These are phyloP conservation scores for Coemansia sp. DNA, from an alignment of 192 early-diverging fungal genomes.

Conservation along the genomic window DNA sequence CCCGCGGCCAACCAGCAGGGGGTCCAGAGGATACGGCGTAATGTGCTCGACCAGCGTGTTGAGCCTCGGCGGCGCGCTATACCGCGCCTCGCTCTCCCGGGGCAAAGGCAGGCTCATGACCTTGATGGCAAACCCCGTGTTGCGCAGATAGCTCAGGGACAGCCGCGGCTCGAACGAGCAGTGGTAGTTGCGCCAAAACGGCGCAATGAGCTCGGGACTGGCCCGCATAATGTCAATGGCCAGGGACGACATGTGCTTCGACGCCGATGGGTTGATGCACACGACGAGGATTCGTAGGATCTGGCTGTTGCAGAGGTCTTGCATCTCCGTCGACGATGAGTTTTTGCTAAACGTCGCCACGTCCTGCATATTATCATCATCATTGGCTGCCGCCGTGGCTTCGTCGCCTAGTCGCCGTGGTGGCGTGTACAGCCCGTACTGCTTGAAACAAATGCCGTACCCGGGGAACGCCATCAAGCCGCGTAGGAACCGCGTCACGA, in stretches of 20 bases:
- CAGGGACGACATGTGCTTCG: slow-evolving; percentile 32
- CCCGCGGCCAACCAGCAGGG: slow-evolving; percentile 26
- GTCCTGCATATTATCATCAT: slow-evolving; percentile 12
- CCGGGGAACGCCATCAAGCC: slow-evolving; percentile 51
- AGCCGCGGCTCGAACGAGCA: slow-evolving; percentile 46
- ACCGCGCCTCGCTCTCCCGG: slow-evolving; percentile 4
- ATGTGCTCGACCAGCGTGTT: slow-evolving; percentile 48
- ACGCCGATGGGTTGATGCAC: slow-evolving; percentile 27
- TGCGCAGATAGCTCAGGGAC: slow-evolving; percentile 39
- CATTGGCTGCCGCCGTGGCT: neutral
- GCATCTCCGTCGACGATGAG: slow-evolving; percentile 12
- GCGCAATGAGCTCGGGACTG: slow-evolving; percentile 51
- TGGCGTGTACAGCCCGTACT: slow-evolving; percentile 46
- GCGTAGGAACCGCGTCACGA: slow-evolving; percentile 40
- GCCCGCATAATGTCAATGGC: slow-evolving; percentile 34
- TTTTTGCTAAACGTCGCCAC: slow-evolving; percentile 20
- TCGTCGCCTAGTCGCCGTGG: slow-evolving; percentile 8
- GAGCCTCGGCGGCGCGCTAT: slow-evolving; percentile 25
- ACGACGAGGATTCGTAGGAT: slow-evolving; percentile 43
- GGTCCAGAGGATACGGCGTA: slow-evolving; percentile 22
- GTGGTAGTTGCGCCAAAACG: slow-evolving; percentile 43
- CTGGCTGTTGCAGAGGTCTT: slow-evolving; percentile 43
- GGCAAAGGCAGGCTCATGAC: slow-evolving; percentile 34
- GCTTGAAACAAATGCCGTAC: slow-evolving; percentile 46
- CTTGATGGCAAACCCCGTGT: slow-evolving; percentile 39